Evolutionary conservation across 1,284 basidiomycete genomes (phyloP), one percentile per base, ranked within the genome.

Genomic region (Pisolithus thermaeus): DNA sequence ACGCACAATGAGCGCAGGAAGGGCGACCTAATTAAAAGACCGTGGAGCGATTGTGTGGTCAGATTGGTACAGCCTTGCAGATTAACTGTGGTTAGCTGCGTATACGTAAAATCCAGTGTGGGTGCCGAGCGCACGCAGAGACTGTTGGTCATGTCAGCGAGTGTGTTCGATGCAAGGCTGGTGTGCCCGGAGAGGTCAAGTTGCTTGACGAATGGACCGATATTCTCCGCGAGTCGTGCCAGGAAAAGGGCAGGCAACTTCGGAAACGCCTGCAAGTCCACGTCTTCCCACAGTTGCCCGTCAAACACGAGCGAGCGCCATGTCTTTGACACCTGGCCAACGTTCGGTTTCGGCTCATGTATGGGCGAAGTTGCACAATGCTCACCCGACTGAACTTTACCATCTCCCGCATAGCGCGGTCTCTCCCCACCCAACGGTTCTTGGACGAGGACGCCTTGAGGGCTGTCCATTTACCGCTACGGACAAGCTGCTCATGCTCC

Each of bases 241-340:
- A 90, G 60, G 41, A 82, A 68, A 28, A 66, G 63, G 37, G 73
- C 61, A 5, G 80, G 75, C n/a, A 86, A 61, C 47, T 74, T 69
- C 16, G 83, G 77, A 66, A 87, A 85, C 3, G 79, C 69, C 7
- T 68, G 75, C 37, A 90, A 72, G 62, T 88, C 76, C 37, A 91
- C 68, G 46, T 76, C 59, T 27, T 73, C 64, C 93, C 94, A 97
- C 16, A 96, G 76, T 64, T 93, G 88, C 7, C 93, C 93, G 64
- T 97, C 94, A 57, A 88, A 83, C 43, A 87, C 84, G 30, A 95
- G 80, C 6, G 72, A 65, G 49, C 79, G 82, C 92, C 93, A 97
- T 3, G 74, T 64, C 63, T 81, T 87, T 18, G 87, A 95, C 1
- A 97, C 91, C 90, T 95, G 64, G 54, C 52, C 41, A 37, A 50